phyloP scores from a whole-genome alignment of 148 eudicot genomes.

The Spergularia bocconei region DNA sequence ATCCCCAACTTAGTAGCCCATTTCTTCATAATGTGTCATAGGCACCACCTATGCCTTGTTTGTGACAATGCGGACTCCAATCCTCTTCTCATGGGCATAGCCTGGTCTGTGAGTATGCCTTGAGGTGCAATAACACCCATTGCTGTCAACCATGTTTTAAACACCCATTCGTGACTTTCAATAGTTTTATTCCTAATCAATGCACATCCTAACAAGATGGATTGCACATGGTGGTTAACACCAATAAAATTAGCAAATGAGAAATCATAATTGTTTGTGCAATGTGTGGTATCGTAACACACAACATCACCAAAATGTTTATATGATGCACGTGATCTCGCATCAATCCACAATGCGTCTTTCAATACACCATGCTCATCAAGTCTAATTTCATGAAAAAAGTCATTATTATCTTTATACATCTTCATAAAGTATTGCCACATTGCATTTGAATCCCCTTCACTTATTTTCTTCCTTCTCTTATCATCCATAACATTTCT shows the following conservation, averaged over 20 bases:
- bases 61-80: not conserved
- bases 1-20: not conserved
- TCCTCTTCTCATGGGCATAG: not conserved
- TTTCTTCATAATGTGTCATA: not conserved
- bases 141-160: not conserved
- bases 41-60: conserved; percentile 1
- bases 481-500: not conserved
- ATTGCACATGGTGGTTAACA: conserved; percentile 5
- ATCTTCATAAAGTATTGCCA: conserved; percentile 52
- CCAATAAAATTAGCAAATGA: not conserved
- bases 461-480: conserved; percentile 26
- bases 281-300: not conserved
- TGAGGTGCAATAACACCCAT: not conserved
- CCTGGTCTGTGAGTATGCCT: not conserved
- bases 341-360: conserved; percentile 30
- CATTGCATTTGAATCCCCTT: conserved; percentile 51
- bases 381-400: conserved; percentile 53
- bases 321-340: conserved; percentile 30
- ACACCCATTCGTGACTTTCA: not conserved
- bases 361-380: conserved; percentile 41
- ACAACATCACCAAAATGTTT: not conserved
- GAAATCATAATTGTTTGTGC: not conserved
- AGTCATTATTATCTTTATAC: conserved; percentile 59
- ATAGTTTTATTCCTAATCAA: not conserved
- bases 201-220: not conserved